phyloP scores from a whole-genome alignment of 225 moss, liverwort and hornwort species.

The Climacium dendroides region DNA sequence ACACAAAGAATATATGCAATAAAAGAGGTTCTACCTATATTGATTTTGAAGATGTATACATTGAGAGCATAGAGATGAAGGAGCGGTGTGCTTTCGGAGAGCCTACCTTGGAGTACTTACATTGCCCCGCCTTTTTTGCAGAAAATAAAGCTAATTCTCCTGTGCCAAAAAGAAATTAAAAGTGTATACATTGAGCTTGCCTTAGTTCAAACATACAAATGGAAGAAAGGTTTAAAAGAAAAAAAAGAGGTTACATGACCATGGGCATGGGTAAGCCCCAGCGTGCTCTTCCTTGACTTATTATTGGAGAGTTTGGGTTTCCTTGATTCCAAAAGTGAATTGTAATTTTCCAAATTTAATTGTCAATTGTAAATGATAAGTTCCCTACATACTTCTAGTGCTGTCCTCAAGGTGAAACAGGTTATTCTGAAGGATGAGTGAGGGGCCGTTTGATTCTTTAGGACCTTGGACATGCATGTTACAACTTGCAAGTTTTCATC shows the following conservation, averaged over 20 bases:
- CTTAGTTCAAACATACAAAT: background rate
- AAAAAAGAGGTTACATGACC: background rate
- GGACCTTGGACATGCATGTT: background rate
- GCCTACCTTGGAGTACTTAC: too few species aligned
- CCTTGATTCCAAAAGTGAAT: background rate
- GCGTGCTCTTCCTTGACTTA: background rate
- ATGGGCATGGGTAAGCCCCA: background rate
- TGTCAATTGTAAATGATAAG: background rate
- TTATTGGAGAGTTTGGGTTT: background rate
- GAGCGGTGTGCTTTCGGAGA: too few species aligned
- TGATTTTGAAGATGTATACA: background rate
- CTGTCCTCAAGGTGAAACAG: background rate
- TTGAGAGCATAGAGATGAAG: background rate
- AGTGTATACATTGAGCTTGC: background rate
- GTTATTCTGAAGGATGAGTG: background rate
- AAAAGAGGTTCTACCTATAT: too few species aligned
- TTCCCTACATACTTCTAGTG: background rate
- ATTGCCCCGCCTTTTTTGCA: too few species aligned
- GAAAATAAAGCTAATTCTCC: background rate
- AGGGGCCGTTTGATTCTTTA: background rate
- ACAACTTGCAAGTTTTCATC: background rate
- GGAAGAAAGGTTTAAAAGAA: background rate
- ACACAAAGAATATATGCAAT: too few species aligned
- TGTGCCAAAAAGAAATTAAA: background rate
- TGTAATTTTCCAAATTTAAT: background rate